Evolutionary conservation across 345 rosid species (phyloP).

Genomic region (Hibiscus trionum): DNA sequence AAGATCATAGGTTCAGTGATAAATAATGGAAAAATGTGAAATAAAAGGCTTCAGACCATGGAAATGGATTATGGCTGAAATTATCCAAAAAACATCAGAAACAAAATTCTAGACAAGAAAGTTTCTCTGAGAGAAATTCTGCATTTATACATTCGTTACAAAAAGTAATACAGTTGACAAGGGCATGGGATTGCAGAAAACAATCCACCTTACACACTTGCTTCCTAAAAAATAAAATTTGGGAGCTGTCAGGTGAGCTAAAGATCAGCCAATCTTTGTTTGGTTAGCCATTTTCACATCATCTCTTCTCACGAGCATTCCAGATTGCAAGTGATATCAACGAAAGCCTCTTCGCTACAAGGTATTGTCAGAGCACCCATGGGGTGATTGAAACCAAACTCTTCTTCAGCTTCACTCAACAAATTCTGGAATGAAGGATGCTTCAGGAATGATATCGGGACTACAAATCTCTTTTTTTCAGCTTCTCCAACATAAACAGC

Average conservation of each 20-base stretch:
- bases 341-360: conserved; percentile 36
- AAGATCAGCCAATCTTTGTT: too few species aligned
- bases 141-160: not conserved
- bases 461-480: conserved; percentile 34
- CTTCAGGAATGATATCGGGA: conserved; percentile 34
- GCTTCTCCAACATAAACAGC: conserved; percentile 51
- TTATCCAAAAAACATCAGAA: too few species aligned
- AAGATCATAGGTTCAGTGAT: not conserved
- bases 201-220: too few species aligned
- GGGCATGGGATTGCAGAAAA: too few species aligned
- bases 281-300: too few species aligned
- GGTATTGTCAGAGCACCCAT: conserved; percentile 52
- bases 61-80: too few species aligned
- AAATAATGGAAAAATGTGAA: not conserved
- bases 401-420: conserved; percentile 41
- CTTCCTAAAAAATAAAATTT: too few species aligned
- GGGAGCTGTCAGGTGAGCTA: too few species aligned
- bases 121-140: not conserved
- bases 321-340: conserved; percentile 31
- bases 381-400: conserved; percentile 39
- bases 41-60: too few species aligned
- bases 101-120: too few species aligned
- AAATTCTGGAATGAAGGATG: conserved; percentile 37
- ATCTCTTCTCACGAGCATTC: not conserved
- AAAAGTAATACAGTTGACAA: not conserved